Evolutionary conservation across 768 basidiomycete species (phyloP), one percentile per base, ranked within the genome.

Genomic region (Termitomyces sp.): DNA sequence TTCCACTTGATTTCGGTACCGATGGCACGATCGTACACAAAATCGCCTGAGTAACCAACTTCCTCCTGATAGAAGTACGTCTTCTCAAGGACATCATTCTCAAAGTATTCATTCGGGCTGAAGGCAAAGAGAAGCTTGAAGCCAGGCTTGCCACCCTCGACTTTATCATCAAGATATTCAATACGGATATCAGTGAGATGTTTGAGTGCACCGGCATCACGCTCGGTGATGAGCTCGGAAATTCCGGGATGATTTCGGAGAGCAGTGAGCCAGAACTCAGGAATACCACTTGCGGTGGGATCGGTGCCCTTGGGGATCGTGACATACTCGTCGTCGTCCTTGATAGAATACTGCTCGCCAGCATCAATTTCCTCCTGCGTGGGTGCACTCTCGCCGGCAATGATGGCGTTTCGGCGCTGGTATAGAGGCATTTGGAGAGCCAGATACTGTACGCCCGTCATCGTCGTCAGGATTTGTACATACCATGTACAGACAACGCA

Each of bases 221-320:
- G 88, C 67, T 98, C 95, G 27, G 93, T 96, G 78, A 98, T 93
- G 69, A 95, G 79, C 20, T 95, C 94, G 45, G 82, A 80, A 57
- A 98, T 80, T 52, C 85, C 92, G 56, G 89, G 73, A 72, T 98
- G 95, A 75, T 97, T 98, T 64, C 91, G 86, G 55, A 98, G 81
- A 3, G 95, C 93, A 1, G 97, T 98, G 66, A 97, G 86, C 96
- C 96, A 99, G 82, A 99, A 99, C 67, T 96, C 89, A 54, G 95
- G 93, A 65, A 99, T 92, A 54, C 87, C 80, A 18, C 67, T 49
- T 52, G 78, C 61, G 39, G 75, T 73, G 15, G 72, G 75, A 1
- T 78, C 69, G 36, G 73, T 67, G 58, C 82, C 85, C 60, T 78
- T 80, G 55, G 85, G 75, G 15, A 93, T 78, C 20, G 84, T 78